Percentiles rank a stretch among this genome's conserved stretches.
These are phyloP conservation scores for Viola pubescens DNA, from an alignment of 441 rosid species.

Conservation along the genomic window DNA sequence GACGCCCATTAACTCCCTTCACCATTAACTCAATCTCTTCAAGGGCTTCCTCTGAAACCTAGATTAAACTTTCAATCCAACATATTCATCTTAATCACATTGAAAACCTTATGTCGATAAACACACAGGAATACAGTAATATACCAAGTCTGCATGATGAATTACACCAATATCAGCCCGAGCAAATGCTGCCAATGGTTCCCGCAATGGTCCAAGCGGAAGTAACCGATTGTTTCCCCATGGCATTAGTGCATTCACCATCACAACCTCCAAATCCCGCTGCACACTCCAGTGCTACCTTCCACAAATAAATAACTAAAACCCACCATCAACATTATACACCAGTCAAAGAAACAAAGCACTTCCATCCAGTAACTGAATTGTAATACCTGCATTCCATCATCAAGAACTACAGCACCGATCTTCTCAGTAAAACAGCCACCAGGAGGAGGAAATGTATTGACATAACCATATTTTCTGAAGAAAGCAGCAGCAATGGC, in stretches of 20 bases:
- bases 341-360: conserved; percentile 6
- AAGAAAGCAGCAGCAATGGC: conserved; percentile 50
- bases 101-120: neutral
- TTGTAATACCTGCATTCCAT: conserved; percentile 77
- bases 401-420: conserved; percentile 56
- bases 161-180: conserved; percentile 64
- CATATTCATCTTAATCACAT: neutral
- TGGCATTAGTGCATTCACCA: conserved; percentile 68
- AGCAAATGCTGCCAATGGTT: conserved; percentile 52
- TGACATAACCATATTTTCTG: conserved; percentile 44
- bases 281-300: conserved; percentile 71
- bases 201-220: conserved; percentile 83
- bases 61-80: conserved; percentile 19
- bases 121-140: neutral
- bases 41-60: conserved; percentile 46
- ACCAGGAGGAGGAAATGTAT: conserved; percentile 17
- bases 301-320: conserved; percentile 19
- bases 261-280: conserved; percentile 77
- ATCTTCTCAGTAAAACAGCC: conserved; percentile 23
- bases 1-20: conserved; percentile 39
- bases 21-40: conserved; percentile 38
- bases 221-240: conserved; percentile 66
- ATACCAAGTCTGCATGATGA: conserved; percentile 72
- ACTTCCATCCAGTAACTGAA: neutral
- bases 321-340: conserved; percentile 15